Conservation (phyloP, 2,329 filamentous ascomycete species). For the Penicillium sp. region DNA sequence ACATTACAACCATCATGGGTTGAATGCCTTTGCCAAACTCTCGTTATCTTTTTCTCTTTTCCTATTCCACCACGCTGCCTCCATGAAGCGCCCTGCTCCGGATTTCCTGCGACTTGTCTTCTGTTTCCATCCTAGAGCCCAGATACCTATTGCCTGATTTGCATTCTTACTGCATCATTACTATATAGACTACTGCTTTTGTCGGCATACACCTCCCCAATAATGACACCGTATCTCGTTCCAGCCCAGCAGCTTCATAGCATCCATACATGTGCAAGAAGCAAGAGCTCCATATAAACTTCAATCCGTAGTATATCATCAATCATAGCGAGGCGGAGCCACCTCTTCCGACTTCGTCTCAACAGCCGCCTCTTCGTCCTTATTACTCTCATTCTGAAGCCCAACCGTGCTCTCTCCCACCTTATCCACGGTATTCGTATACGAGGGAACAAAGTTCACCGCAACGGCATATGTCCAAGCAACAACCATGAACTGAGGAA, state of each 20-base stretch:
- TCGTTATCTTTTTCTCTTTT: slow-evolving; percentile 1
- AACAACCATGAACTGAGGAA: slow-evolving; percentile 52
- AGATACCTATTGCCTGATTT: slow-evolving; percentile 8
- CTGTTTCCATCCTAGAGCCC: not conserved
- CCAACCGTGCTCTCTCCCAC: slow-evolving; percentile 50
- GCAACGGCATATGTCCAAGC: slow-evolving; percentile 58
- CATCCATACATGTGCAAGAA: no score
- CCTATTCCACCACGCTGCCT: not conserved
- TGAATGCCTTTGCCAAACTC: not conserved
- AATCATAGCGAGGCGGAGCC: slow-evolving; percentile 10
- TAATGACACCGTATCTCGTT: not conserved
- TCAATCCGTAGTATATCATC: not conserved
- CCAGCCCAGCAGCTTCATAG: not conserved
- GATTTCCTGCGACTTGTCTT: slow-evolving; percentile 9
- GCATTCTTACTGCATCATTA: not conserved
- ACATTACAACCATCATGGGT: not conserved
- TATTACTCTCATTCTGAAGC: slow-evolving; percentile 21
- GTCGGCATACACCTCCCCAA: not conserved
- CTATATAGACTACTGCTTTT: slow-evolving; percentile 11
- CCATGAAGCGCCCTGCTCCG: not conserved
- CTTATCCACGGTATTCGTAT: slow-evolving; percentile 61
- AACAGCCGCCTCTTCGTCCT: slow-evolving; percentile 29
- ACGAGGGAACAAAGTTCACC: slow-evolving; percentile 66
- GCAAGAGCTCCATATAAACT: not conserved
- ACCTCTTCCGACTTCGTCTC: slow-evolving; percentile 17